Evolutionary conservation across 192 early-diverging fungal genomes (phyloP).

Genomic region (Rhizophagus clarus): DNA sequence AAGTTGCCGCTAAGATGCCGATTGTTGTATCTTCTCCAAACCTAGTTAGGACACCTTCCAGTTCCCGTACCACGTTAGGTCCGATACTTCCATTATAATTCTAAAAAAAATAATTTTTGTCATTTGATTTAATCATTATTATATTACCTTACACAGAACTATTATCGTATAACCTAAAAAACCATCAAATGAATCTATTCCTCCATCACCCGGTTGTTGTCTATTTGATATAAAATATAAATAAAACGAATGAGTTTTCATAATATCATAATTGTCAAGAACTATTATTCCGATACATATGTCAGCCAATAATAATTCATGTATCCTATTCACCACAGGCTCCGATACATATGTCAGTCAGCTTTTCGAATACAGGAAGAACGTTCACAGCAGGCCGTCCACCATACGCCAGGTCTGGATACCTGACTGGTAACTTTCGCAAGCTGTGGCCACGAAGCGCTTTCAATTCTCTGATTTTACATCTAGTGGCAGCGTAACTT

Average conservation of each 20-base stretch:
- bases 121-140: too few relatives aligned
- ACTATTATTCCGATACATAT: neutral
- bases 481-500: too few relatives aligned
- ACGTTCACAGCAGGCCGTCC: neutral
- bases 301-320: neutral
- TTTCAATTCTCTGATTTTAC: too few relatives aligned
- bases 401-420: too few relatives aligned
- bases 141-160: neutral
- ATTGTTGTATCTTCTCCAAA: too few relatives aligned
- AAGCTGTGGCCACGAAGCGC: too few relatives aligned
- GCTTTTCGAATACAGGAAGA: neutral
- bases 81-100: too few relatives aligned
- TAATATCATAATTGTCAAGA: neutral
- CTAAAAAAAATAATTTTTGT: too few relatives aligned
- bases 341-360: neutral
- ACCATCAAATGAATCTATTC: conserved; percentile 5
- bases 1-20: too few relatives aligned
- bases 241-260: neutral
- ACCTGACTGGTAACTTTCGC: too few relatives aligned
- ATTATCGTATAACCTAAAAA: neutral
- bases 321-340: neutral
- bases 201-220: neutral
- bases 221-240: neutral
- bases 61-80: too few relatives aligned
- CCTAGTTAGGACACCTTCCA: too few relatives aligned